Percentiles rank a stretch among this genome's conserved stretches.
phyloP scores from a whole-genome alignment of 768 basidiomycete species.

The Trametes sanguinea region DNA sequence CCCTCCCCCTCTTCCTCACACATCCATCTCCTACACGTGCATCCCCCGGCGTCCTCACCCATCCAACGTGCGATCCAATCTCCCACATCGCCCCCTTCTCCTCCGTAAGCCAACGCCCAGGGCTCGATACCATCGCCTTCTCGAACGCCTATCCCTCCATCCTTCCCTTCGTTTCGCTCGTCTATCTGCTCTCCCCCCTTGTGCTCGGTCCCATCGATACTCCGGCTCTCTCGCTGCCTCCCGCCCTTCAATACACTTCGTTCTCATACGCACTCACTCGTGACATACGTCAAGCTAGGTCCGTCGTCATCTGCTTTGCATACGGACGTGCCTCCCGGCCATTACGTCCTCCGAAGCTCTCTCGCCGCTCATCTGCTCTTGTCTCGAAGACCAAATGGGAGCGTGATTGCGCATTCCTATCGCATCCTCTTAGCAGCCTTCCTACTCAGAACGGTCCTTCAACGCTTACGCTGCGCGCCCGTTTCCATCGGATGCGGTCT shows the following conservation, averaged over 20 bases:
- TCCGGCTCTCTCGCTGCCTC: background rate
- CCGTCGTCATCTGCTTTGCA: background rate
- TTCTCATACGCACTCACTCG: background rate
- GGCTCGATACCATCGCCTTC: constrained; percentile 11
- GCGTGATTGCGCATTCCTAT: too few relatives aligned
- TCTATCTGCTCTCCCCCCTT: background rate
- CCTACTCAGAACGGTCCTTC: too few relatives aligned
- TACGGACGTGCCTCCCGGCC: background rate
- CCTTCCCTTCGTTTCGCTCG: background rate
- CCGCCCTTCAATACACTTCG: background rate
- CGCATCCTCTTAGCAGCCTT: too few relatives aligned
- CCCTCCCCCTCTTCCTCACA: background rate
- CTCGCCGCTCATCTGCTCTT: too few relatives aligned
- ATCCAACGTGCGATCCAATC: constrained; percentile 21
- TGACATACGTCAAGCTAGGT: background rate
- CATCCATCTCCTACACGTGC: constrained; percentile 12
- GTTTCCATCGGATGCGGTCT: too few relatives aligned
- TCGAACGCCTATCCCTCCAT: background rate
- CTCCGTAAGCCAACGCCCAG: too few relatives aligned
- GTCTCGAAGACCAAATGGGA: too few relatives aligned
- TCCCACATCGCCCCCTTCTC: background rate
- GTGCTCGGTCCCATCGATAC: background rate
- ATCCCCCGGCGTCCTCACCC: constrained; percentile 4
- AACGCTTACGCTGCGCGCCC: too few relatives aligned
- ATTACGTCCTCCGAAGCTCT: constrained; percentile 4